Percentiles rank a stretch among this genome's conserved stretches.
Evolutionary conservation across 306 rosid species (phyloP).

Genomic region (Medicago lupulina): DNA sequence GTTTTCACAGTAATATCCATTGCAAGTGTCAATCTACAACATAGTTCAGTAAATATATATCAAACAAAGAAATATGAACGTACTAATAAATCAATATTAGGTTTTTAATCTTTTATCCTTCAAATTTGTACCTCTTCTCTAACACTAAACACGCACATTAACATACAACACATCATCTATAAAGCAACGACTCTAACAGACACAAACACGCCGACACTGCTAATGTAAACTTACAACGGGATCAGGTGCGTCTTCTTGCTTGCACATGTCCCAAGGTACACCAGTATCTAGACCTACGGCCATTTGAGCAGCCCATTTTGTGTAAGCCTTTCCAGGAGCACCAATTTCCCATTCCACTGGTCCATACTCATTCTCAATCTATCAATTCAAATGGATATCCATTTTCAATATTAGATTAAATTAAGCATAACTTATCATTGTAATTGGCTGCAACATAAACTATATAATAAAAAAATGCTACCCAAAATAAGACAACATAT

Average conservation of each 20-base stretch:
- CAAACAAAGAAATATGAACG: conserved; percentile 13
- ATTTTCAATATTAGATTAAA: neutral
- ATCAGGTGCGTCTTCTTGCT: conserved; percentile 86
- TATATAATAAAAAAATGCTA: neutral
- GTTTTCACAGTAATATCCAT: conserved; percentile 85
- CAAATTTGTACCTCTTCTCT: too few species aligned
- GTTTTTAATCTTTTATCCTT: too few species aligned
- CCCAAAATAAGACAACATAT: neutral
- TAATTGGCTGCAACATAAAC: conserved; percentile 25
- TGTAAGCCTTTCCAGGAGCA: conserved; percentile 71
- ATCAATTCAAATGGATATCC: conserved; percentile 27
- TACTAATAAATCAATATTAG: too few species aligned
- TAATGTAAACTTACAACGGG: conserved; percentile 64
- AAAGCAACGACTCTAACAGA: neutral
- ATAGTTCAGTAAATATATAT: conserved; percentile 17
- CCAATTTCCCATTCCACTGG: conserved; percentile 69
- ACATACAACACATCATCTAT: too few species aligned
- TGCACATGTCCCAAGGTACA: conserved; percentile 98
- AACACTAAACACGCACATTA: too few species aligned
- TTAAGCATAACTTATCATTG: neutral
- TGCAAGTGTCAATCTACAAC: conserved; percentile 86
- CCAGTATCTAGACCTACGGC: conserved; percentile 75
- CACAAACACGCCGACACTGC: neutral
- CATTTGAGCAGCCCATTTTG: conserved; percentile 91
- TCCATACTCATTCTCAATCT: conserved; percentile 92